phyloP scores from a whole-genome alignment of 768 basidiomycete species.

The Cystobasidiopsis lactophilus region DNA sequence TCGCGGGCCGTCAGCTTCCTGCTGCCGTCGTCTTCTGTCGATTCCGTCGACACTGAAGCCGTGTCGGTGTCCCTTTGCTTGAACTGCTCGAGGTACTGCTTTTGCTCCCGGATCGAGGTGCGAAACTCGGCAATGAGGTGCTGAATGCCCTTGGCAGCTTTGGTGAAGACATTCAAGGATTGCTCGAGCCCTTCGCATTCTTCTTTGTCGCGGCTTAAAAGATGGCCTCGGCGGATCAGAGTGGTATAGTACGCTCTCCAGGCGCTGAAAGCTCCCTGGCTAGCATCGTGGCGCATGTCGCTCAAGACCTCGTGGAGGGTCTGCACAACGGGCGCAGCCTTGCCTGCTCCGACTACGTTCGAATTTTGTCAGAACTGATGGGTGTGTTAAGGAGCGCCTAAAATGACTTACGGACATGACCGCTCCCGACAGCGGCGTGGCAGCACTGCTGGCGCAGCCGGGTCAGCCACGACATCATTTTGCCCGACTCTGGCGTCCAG shows the following conservation, averaged over 20 bases:
- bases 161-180: not conserved
- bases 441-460: too few species aligned
- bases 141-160: not conserved
- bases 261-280: not conserved
- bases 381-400: too few species aligned
- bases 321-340: not conserved
- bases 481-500: too few species aligned
- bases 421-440: too few species aligned
- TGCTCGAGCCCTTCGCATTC: constrained; percentile 1
- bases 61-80: too few species aligned
- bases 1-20: too few species aligned
- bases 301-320: not conserved
- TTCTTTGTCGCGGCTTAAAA: not conserved
- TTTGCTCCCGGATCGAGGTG: not conserved
- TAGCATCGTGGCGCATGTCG: not conserved
- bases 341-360: too few species aligned
- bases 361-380: too few species aligned
- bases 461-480: too few species aligned
- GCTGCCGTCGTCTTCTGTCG: too few species aligned
- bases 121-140: not conserved
- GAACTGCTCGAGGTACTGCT: too few species aligned
- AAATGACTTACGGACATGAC: too few species aligned
- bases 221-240: not conserved
- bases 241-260: not conserved
- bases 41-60: not conserved